phyloP scores from a whole-genome alignment of 2,329 filamentous ascomycete species.

The Arthrobotrys conoides region DNA sequence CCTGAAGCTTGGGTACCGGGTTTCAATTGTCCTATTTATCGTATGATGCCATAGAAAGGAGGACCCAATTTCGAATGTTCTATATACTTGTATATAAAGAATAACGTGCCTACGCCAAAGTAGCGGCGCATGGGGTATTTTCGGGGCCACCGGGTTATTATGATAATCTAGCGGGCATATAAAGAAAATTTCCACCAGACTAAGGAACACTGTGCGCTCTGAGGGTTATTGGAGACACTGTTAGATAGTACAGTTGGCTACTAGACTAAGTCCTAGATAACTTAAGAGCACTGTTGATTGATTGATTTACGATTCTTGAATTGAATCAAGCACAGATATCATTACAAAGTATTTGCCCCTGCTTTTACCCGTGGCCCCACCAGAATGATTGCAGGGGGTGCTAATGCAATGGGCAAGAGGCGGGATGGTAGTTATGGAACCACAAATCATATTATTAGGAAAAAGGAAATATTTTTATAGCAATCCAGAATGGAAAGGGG shows the following conservation, averaged over 20 bases:
- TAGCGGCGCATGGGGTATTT: no score
- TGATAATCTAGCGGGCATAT: no score
- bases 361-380: conserved; percentile 39
- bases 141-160: no score
- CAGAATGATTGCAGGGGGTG: conserved; percentile 14
- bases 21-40: no score
- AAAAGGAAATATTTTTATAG: conserved; percentile 50
- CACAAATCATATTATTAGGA: conserved; percentile 56
- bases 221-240: no score
- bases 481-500: conserved; percentile 12
- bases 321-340: conserved; percentile 54
- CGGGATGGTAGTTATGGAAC: conserved; percentile 32
- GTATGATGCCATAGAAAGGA: no score
- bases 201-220: no score
- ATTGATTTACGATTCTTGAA: conserved; percentile 32
- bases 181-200: no score
- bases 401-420: conserved; percentile 32
- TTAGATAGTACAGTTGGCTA: not conserved
- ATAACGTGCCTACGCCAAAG: no score
- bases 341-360: conserved; percentile 52
- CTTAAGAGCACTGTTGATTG: not conserved
- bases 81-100: no score
- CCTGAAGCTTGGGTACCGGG: no score
- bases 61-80: no score
- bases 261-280: not conserved